Conservation (phyloP, 129 eudicot genomes). For the Sambucus nigra region DNA sequence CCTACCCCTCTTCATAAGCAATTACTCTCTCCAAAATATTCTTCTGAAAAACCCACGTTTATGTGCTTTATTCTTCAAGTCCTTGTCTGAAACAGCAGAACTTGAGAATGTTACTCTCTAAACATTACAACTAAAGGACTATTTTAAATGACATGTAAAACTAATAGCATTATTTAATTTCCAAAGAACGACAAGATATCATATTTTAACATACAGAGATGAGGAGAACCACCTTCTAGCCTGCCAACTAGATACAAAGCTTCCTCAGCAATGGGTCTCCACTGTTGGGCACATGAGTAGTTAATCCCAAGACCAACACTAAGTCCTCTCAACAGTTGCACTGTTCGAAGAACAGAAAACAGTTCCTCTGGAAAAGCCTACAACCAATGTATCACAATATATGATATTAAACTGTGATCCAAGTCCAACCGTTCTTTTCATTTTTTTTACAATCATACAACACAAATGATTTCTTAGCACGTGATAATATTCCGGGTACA, state of each 20-base stretch:
- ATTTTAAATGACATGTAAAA: neutral
- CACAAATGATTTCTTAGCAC: no score
- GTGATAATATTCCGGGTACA: no score
- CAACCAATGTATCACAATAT: neutral
- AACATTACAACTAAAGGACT: neutral
- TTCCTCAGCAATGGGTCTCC: slow-evolving; percentile 97
- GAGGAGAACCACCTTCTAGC: slow-evolving; percentile 46
- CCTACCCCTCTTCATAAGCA: neutral
- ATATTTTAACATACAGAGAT: neutral
- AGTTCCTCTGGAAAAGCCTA: slow-evolving; percentile 96
- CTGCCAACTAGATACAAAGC: slow-evolving; percentile 72
- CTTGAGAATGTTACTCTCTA: neutral
- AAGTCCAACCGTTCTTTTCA: neutral
- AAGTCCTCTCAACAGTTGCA: slow-evolving; percentile 84
- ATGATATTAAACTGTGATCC: neutral
- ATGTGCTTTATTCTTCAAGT: slow-evolving; percentile 26
- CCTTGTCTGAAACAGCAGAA: slow-evolving; percentile 43
- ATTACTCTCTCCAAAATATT: slow-evolving; percentile 25
- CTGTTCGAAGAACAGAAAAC: slow-evolving; percentile 89
- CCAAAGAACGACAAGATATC: no score
- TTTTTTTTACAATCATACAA: neutral
- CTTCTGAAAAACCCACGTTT: slow-evolving; percentile 48
- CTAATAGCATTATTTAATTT: no score
- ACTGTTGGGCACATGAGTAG: slow-evolving; percentile 85
- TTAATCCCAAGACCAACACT: slow-evolving; percentile 87